Conservation (phyloP, 176 grass and related monocot genomes). For the Zea luxurians region DNA sequence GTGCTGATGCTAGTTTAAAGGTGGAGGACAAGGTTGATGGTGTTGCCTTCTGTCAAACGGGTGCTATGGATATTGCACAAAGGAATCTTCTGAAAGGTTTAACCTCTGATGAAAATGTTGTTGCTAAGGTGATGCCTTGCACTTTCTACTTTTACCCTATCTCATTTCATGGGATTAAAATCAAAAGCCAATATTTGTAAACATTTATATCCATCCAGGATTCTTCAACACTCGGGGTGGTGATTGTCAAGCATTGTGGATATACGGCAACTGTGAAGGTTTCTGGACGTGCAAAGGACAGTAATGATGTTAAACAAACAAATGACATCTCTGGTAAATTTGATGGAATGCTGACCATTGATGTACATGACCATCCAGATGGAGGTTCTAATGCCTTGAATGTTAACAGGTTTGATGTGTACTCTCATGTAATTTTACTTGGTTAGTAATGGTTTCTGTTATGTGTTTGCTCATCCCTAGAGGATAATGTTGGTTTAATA, state of each 20-base stretch:
- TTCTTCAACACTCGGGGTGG: constrained; percentile 64
- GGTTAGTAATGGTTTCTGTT: background rate
- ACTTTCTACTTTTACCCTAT: constrained; percentile 7
- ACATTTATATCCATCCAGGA: constrained; percentile 56
- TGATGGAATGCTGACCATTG: constrained; percentile 60
- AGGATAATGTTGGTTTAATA: constrained; percentile 22
- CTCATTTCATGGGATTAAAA: constrained; percentile 18
- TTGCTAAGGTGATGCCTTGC: constrained; percentile 63
- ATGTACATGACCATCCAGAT: constrained; percentile 69
- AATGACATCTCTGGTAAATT: constrained; percentile 48
- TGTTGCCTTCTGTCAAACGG: constrained; percentile 42
- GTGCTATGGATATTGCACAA: constrained; percentile 59
- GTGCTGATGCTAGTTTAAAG: constrained; percentile 65
- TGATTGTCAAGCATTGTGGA: constrained; percentile 97
- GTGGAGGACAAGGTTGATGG: constrained; percentile 75
- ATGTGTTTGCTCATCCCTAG: background rate
- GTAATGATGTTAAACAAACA: constrained; percentile 40
- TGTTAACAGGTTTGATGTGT: constrained; percentile 77
- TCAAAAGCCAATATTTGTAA: constrained; percentile 18
- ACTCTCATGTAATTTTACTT: constrained; percentile 22
- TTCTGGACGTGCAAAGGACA: constrained; percentile 42
- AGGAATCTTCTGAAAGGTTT: constrained; percentile 97
- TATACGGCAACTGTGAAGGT: constrained; percentile 85
- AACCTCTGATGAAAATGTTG: constrained; percentile 77
- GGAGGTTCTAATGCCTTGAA: constrained; percentile 95